Base-by-base conservation (phyloP, 1,139 yeast species). In the Kodamaea anthophila region DNA sequence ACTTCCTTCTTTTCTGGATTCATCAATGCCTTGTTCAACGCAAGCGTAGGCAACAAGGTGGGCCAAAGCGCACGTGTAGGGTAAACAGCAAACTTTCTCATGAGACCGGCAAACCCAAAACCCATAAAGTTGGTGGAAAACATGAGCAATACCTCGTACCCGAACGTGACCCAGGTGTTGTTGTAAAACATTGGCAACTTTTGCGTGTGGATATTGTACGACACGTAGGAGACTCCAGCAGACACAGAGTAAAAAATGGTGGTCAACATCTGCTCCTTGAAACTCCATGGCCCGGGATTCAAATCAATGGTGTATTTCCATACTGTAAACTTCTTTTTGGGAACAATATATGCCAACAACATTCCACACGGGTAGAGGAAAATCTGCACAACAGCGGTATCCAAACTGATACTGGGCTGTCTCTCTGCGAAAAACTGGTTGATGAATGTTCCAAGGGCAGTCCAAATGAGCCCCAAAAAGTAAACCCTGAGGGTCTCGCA, bases 401-500 rank as follows among this genome's bases (percentile, higher is more conserved):
- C 38, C 13, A 77, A 48, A 3, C 55, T 28, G 31, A 77, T 71
- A 11, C 58, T 32, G 4, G 82, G 83, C 44, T 60, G 57, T 51
- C 84, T 70, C 32, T 72, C 71, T 4, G 62, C 49, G 44, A 78
- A 77, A 46, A 76, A 74, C 38, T 72, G 73, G 43, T 76, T 74
- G 33, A 77, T 60, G 26, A 70, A 73, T 19, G 77, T 53, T 12
- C 80, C 77, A 14, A 76, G 49, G 13, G 65, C 60, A 11, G 68
- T 58, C 81, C 82, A 77, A 26, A 76, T 39, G 12, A 71, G 42
- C 4, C 77, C 83, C 18, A 76, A 43, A 22, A 69, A 34, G 43
- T 77, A 78, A 5, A 74, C 72, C 45, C 83, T 62, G 25, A 71
- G 41, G 2, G 83, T 75, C 48, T 77, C 84, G 36, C 65, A 59